Evolutionary conservation across 805 yeast species (phyloP), one percentile per base, ranked within the genome.

Genomic region (Yarrowia deformans): DNA sequence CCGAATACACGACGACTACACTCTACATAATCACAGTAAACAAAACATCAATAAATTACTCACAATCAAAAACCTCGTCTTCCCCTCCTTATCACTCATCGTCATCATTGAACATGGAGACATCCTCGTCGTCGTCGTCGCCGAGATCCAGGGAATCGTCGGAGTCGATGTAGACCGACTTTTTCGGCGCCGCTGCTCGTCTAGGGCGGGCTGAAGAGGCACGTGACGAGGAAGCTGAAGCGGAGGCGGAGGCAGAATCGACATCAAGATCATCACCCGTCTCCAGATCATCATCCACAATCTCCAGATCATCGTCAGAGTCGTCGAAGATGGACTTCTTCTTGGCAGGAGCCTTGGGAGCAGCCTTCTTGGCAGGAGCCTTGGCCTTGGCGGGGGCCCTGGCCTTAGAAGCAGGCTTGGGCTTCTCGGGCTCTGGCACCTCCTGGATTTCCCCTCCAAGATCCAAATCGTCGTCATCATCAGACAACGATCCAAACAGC

Each of bases 321-420:
- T 48, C 63, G 52, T 50, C 40, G 52, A 70, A 69, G 73, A 75
- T 8, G 75, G 64, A 3, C 72, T 60, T 32, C 75, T 71, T 55
- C 75, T 23, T 23, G 4, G 29, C 3, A 23, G 29, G 3, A 23
- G 29, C 29, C 29, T 74, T 76, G 50, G 74, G 73, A 16, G 74
- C 71, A 29, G 75, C 73, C 69, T 77, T 77, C 50, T 75, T 74
- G 12, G 76, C 72, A 37, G 64, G 48, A 32, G 72, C 64, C 58
- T 70, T 71, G 16, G 42, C 40, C 66, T 70, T 66, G 13, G 50
- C 43, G 29, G 48, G 69, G 56, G 70, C 71, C 50, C 54, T 71
- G 67, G 50, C 52, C 52, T 48, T 48, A 23, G 29, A 23, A 23
- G 29, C 29, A 23, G 29, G 29, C 49, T 58, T 58, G 13, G 42